Conservation (phyloP, 768 basidiomycete genomes). For the Mycena capillaripes region DNA sequence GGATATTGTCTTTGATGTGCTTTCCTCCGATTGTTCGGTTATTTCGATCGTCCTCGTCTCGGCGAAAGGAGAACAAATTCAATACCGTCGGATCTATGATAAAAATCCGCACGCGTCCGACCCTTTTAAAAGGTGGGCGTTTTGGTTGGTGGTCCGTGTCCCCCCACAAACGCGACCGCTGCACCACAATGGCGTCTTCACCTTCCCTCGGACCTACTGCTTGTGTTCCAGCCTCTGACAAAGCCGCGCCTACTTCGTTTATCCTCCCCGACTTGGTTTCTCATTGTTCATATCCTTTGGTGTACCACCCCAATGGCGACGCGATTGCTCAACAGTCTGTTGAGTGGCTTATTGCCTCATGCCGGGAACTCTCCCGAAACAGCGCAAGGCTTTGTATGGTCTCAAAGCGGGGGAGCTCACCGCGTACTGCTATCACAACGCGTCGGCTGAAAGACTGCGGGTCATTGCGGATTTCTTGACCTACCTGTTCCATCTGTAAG, state of each 20-base stretch:
- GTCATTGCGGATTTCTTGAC: conserved; percentile 80
- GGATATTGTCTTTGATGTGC: background rate
- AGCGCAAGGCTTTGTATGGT: conserved; percentile 64
- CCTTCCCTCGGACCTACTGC: background rate
- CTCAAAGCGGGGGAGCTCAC: conserved; percentile 78
- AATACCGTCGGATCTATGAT: conserved; percentile 28
- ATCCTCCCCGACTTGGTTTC: conserved; percentile 69
- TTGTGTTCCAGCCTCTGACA: background rate
- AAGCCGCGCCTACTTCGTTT: conserved; percentile 48
- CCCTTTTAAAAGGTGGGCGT: conserved; percentile 15
- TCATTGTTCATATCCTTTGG: conserved; percentile 62
- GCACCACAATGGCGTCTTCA: background rate
- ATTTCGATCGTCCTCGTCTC: conserved; percentile 11
- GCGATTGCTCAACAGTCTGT: conserved; percentile 62
- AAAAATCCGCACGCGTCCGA: background rate
- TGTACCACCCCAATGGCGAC: conserved; percentile 61
- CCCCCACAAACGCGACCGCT: background rate
- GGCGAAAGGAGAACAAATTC: conserved; percentile 16
- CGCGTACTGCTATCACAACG: conserved; percentile 72
- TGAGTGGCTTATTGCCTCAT: conserved; percentile 63
- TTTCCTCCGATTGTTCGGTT: background rate
- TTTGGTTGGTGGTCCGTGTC: background rate
- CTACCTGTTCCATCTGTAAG: conserved; percentile 68
- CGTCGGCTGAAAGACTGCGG: conserved; percentile 69
- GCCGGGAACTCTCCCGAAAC: conserved; percentile 61